Percentiles rank a stretch among this genome's conserved stretches.
Conservation (phyloP, 139 green algal species). For the Ostreobium quekettii region DNA sequence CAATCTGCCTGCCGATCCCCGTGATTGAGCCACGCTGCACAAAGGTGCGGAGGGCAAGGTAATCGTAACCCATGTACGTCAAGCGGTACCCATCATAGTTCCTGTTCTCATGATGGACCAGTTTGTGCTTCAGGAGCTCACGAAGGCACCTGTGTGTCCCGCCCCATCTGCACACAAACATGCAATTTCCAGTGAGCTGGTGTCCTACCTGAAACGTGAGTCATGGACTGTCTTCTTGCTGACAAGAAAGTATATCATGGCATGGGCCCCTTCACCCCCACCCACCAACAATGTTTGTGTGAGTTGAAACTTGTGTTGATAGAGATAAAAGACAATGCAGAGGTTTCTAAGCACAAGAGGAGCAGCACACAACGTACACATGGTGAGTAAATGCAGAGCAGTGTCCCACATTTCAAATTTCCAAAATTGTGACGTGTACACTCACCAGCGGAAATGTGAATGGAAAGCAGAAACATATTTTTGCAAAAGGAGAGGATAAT, state of each 20-base stretch:
- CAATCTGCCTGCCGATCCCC: conserved; percentile 85
- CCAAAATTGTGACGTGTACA: no score
- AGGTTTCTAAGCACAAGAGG: no score
- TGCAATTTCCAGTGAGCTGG: background rate
- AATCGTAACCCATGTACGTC: conserved; percentile 95
- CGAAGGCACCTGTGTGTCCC: conserved; percentile 71
- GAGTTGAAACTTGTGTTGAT: no score
- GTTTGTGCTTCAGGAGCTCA: conserved; percentile 85
- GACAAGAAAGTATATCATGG: conserved; percentile 5
- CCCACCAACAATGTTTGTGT: no score
- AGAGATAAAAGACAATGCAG: no score
- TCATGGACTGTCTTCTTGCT: background rate
- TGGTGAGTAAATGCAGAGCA: no score
- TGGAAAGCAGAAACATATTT: conserved; percentile 6
- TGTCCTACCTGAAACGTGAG: background rate
- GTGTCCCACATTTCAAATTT: no score
- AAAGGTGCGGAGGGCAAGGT: conserved; percentile 82
- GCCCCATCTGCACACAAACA: conserved; percentile 52
- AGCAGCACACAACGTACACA: no score
- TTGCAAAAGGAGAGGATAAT: no score
- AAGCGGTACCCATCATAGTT: conserved; percentile 72
- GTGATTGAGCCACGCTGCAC: conserved; percentile 66
- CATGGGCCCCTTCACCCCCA: no score
- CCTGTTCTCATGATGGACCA: conserved; percentile 89
- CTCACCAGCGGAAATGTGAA: no score